Base-by-base conservation (phyloP, 768 basidiomycete species). In the Mycena floridula region DNA sequence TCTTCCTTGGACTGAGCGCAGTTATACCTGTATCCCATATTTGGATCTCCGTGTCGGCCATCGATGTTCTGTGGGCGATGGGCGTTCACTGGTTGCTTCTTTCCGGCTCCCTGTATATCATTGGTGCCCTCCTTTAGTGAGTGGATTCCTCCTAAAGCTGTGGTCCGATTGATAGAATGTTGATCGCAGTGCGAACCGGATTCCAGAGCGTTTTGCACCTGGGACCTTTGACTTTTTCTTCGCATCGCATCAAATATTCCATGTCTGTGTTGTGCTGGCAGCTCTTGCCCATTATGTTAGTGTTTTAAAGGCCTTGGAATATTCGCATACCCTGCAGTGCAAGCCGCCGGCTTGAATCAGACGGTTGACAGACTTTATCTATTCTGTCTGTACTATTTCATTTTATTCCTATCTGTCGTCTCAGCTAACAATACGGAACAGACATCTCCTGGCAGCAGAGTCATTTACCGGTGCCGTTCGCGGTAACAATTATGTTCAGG, bases 171-270 rank as follows among this genome's bases (percentile, higher is more conserved):
- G 47, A 56, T 32, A 48, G n/a, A n/a, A n/a, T 37, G 41, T 50
- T 50, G 54, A 54, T 62, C 58, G 20, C 62, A 94, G 91, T 64
- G 89, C 89, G 39, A 82, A 84, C 57, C 78, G 89, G 40, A 73
- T 90, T 44, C 91, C 90, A 36, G 91, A 94, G 56, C 71, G 79
- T 28, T 64, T 82, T 49, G 66, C 70, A 6, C 89, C 89, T 5
- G 89, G 90, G 27, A 76, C 63, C 50, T 92, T 92, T 63, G 90
- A 93, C 65, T 73, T 76, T 55, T 75, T 89, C 54, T 74, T 82
- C 44, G 76, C 86, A 0, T 90, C 86, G 16, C 92, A 95, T 67
- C 89, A 94, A 63, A 85, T 95, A 54, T 94, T 96, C 62, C 93
- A 94, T 58, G 60, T 82, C 48, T 81, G 76, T 54, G 90, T 94